These are phyloP conservation scores for Corymbia maculata DNA, from an alignment of 345 rosid species.

Conservation along the genomic window DNA sequence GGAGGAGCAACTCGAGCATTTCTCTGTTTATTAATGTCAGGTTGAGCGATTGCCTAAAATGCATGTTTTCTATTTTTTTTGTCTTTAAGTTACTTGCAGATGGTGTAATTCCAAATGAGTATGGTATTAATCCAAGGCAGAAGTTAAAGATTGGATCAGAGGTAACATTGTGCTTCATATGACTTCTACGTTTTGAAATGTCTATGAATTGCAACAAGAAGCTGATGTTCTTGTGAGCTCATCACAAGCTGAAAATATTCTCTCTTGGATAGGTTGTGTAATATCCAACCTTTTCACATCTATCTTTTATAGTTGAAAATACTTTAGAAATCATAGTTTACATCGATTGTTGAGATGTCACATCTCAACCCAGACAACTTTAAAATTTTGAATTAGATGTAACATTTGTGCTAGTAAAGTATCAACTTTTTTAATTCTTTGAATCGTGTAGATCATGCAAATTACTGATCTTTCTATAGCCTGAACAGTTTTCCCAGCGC, in stretches of 20 bases:
- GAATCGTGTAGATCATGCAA: neutral
- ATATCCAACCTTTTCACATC: neutral
- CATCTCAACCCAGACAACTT: neutral
- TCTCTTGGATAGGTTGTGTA: neutral
- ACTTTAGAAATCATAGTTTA: neutral
- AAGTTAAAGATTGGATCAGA: constrained; percentile 94
- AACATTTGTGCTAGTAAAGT: neutral
- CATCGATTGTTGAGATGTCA: neutral
- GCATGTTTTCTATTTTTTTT: constrained; percentile 3
- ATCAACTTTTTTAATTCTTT: neutral
- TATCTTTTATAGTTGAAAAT: neutral
- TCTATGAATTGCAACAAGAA: neutral
- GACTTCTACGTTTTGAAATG: neutral
- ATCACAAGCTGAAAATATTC: neutral
- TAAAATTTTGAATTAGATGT: neutral
- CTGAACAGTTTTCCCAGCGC: neutral
- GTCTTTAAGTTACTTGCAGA: constrained; percentile 79
- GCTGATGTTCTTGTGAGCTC: neutral
- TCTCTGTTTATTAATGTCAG: neutral
- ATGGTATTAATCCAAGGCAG: constrained; percentile 94
- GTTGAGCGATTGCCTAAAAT: neutral
- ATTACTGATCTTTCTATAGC: neutral
- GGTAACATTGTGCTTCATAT: constrained; percentile 25
- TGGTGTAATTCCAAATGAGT: constrained; percentile 97
- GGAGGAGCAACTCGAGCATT: neutral